Evolutionary conservation across 1,284 basidiomycete genomes (phyloP).

Genomic region (Ceratobasidium sp.): DNA sequence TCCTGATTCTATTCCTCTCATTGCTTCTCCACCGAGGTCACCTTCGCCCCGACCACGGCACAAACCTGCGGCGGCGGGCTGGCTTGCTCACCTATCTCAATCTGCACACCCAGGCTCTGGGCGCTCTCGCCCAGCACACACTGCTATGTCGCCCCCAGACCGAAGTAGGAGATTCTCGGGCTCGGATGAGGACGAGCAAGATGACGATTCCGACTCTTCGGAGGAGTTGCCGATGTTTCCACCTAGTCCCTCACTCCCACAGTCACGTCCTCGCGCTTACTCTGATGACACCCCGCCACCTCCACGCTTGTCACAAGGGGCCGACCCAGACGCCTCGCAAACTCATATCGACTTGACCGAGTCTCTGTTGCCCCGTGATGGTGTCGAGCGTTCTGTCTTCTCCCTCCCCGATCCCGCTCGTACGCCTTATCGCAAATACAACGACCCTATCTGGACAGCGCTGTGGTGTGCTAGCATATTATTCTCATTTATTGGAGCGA

Average conservation of each 20-base stretch:
- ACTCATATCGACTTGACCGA: constrained; percentile 73
- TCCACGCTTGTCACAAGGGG: constrained; percentile 42
- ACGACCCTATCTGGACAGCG: constrained; percentile 76
- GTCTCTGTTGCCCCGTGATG: constrained; percentile 76
- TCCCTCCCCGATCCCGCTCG: constrained; percentile 77
- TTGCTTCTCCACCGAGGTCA: constrained; percentile 55
- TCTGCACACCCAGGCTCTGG: constrained; percentile 54
- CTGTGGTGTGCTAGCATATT: constrained; percentile 69
- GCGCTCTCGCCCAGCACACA: constrained; percentile 56
- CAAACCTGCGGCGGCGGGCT: constrained; percentile 63
- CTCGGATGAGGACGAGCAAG: constrained; percentile 11
- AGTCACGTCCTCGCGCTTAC: constrained; percentile 60
- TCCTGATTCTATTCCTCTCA: constrained; percentile 66
- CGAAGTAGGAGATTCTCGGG: constrained; percentile 13
- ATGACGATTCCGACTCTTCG: constrained; percentile 33
- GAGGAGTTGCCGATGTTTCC: constrained; percentile 47
- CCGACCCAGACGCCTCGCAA: constrained; percentile 54
- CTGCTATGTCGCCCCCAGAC: constrained; percentile 60
- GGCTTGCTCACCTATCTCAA: constrained; percentile 75
- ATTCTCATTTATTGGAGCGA: constrained; percentile 67
- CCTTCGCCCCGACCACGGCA: constrained; percentile 50
- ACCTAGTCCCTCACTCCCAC: constrained; percentile 61
- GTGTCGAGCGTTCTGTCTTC: constrained; percentile 69
- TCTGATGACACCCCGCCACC: constrained; percentile 51
- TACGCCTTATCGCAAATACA: constrained; percentile 68